A percentile compares a stretch with the other conserved stretches of the same genome.
Conservation (phyloP, 2,329 filamentous ascomycete genomes). For the Stagonosporopsis tanaceti region DNA sequence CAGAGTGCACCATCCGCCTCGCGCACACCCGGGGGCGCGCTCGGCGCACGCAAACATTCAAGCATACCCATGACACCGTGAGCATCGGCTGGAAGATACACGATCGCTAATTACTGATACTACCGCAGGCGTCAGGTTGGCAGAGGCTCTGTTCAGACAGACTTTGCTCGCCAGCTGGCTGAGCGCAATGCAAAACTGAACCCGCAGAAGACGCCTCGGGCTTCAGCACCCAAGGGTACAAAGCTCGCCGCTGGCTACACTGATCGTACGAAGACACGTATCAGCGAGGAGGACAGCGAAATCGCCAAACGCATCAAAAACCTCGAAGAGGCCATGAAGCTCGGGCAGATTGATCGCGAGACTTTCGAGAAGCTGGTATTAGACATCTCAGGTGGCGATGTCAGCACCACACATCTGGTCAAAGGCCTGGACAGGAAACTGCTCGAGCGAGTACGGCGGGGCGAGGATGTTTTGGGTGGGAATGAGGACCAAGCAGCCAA, state of each 20-base stretch:
- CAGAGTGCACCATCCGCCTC: constrained; percentile 34
- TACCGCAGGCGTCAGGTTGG: constrained; percentile 69
- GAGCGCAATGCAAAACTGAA: constrained; percentile 69
- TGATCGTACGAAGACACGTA: constrained; percentile 76
- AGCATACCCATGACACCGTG: constrained; percentile 96
- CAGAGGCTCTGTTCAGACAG: constrained; percentile 60
- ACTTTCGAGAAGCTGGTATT: constrained; percentile 78
- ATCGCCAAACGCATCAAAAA: constrained; percentile 74
- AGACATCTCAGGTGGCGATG: constrained; percentile 82
- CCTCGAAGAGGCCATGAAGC: constrained; percentile 81
- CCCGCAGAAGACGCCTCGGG: constrained; percentile 75
- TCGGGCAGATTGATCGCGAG: constrained; percentile 81
- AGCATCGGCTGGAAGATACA: constrained; percentile 42
- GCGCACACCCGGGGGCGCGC: constrained; percentile 54
- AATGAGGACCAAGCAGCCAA: constrained; percentile 47
- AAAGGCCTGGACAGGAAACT: constrained; percentile 91
- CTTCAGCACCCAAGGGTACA: constrained; percentile 82
- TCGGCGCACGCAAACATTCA: constrained; percentile 80
- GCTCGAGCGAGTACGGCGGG: constrained; percentile 71
- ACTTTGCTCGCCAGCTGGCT: constrained; percentile 85
- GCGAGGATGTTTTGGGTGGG: constrained; percentile 62
- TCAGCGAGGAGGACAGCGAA: constrained; percentile 61
- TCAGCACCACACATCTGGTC: constrained; percentile 82
- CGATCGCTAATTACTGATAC: constrained; percentile 4
- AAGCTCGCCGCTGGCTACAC: constrained; percentile 82